phyloP scores from a whole-genome alignment of 768 basidiomycete genomes.

The Porphyrellus cyaneotinctus region DNA sequence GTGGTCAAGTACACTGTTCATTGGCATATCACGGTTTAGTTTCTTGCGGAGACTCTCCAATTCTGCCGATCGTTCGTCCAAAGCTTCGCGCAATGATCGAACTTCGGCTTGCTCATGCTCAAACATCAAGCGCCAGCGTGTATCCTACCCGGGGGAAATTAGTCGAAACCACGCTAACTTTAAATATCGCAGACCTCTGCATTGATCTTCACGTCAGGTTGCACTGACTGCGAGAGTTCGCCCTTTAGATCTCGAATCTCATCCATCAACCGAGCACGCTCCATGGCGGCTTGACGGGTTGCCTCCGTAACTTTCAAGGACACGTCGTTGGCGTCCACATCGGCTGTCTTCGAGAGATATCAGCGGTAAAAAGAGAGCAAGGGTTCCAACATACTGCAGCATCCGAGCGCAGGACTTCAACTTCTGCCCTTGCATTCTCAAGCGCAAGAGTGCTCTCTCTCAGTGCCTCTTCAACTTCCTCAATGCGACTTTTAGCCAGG shows the following conservation, averaged over 20 bases:
- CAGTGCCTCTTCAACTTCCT: constrained; percentile 88
- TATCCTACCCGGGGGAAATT: constrained; percentile 16
- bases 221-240: constrained; percentile 33
- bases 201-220: constrained; percentile 19
- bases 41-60: constrained; percentile 56
- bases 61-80: constrained; percentile 45
- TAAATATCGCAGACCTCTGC: constrained; percentile 12
- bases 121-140: constrained; percentile 27
- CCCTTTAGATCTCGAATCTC: constrained; percentile 55
- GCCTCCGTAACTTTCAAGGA: constrained; percentile 46
- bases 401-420: constrained; percentile 74
- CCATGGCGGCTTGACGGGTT: constrained; percentile 45
- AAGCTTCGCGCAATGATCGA: constrained; percentile 27
- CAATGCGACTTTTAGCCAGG: constrained; percentile 57
- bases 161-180: background rate
- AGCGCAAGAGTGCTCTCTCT: constrained; percentile 82
- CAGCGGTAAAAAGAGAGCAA: constrained; percentile 4
- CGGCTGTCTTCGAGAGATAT: constrained; percentile 37
- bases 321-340: constrained; percentile 43
- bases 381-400: constrained; percentile 52
- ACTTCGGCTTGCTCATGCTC: constrained; percentile 31
- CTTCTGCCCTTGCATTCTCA: constrained; percentile 86
- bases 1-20: constrained; percentile 37
- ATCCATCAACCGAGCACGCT: constrained; percentile 47
- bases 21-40: constrained; percentile 51